Percentiles rank a stretch among this genome's conserved stretches.
Conservation (phyloP, 352 stramenopile genomes). For the Phytophthora uliginosa region DNA sequence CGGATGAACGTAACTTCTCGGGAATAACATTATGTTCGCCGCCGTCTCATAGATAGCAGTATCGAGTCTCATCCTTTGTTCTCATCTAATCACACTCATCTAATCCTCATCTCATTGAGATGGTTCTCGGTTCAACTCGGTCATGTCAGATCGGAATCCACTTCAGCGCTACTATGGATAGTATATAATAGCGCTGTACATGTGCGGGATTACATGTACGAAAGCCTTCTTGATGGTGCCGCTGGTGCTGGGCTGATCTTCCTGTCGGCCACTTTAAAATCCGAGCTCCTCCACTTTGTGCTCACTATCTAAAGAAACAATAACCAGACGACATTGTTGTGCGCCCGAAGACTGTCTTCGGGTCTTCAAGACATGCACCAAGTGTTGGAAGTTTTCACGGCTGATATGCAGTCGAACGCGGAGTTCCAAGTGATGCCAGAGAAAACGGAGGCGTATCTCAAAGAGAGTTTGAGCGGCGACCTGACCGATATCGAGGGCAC, state of each 20-base stretch:
- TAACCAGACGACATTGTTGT: conserved; percentile 17
- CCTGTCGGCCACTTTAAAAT: background rate
- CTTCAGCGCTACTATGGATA: no score
- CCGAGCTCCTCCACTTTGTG: background rate
- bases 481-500: conserved; percentile 45
- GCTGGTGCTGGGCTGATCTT: background rate
- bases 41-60: no score
- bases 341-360: no score
- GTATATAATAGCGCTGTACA: background rate
- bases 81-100: no score
- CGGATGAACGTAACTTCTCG: no score
- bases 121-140: background rate
- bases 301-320: background rate
- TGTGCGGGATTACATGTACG: background rate
- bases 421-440: conserved; percentile 20
- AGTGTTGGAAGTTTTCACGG: conserved; percentile 40
- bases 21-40: no score
- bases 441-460: conserved; percentile 30
- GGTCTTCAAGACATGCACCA: conserved; percentile 42
- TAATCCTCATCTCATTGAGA: background rate
- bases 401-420: conserved; percentile 38
- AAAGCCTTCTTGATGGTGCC: no score
- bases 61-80: no score
- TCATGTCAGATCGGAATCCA: background rate
- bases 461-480: conserved; percentile 37